These are phyloP conservation scores for Moelleriella libera DNA, from an alignment of 2,329 filamentous ascomycete species.

Conservation along the genomic window DNA sequence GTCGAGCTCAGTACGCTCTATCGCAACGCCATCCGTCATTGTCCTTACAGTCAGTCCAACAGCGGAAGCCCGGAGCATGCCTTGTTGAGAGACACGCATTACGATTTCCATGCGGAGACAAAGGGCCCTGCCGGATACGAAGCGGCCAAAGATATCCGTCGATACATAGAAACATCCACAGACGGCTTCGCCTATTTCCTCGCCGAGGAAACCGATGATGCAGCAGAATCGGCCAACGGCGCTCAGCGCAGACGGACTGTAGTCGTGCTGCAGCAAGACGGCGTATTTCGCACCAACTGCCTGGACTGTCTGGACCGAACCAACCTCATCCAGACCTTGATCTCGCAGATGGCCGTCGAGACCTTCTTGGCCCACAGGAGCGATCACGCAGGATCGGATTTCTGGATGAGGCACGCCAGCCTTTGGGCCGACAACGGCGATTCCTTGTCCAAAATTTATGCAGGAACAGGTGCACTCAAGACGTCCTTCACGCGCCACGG, in stretches of 20 bases:
- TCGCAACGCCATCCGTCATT: constrained; percentile 60
- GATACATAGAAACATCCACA: constrained; percentile 63
- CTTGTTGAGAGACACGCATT: constrained; percentile 70
- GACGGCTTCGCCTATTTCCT: constrained; percentile 90
- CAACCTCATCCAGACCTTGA: constrained; percentile 89
- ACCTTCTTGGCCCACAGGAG: constrained; percentile 63
- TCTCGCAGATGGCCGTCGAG: constrained; percentile 87
- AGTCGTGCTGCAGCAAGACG: constrained; percentile 78
- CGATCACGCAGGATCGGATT: constrained; percentile 58
- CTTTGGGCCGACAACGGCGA: constrained; percentile 98
- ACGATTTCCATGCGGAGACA: constrained; percentile 93
- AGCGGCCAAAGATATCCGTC: constrained; percentile 71
- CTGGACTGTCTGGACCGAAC: constrained; percentile 92
- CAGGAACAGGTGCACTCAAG: constrained; percentile 88
- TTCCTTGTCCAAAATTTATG: constrained; percentile 86
- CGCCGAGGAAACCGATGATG: constrained; percentile 54
- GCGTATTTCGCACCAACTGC: constrained; percentile 93
- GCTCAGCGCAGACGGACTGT: constrained; percentile 32
- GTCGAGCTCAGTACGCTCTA: constrained; percentile 71
- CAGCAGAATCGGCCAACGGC: constrained; percentile 22
- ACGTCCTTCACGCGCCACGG: constrained; percentile 88
- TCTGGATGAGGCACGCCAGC: constrained; percentile 84
- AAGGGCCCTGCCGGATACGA: constrained; percentile 78
- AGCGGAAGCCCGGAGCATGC: constrained; percentile 51
- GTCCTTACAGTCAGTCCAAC: constrained; percentile 49